A percentile compares a stretch with the other conserved stretches of the same genome.
Evolutionary conservation across 2,329 filamentous ascomycete species (phyloP).

Genomic region (Fulvia fulva): DNA sequence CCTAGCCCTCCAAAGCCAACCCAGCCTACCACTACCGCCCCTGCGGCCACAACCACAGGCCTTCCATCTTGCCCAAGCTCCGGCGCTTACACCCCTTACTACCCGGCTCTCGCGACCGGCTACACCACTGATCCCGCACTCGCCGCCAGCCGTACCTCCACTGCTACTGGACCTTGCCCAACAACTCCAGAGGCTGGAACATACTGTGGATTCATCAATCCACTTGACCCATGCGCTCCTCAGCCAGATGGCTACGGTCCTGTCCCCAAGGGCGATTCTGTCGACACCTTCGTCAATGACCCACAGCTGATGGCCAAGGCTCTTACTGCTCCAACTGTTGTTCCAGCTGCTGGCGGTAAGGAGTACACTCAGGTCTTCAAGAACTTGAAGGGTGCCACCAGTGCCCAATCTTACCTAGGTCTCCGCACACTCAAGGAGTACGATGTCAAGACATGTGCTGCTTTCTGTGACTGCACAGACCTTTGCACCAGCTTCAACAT

Average conservation of each 20-base stretch:
- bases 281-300: slow-evolving; percentile 26
- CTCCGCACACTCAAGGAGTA: slow-evolving; percentile 31
- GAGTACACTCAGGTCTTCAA: slow-evolving; percentile 32
- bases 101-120: slow-evolving; percentile 21
- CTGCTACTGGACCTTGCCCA: slow-evolving; percentile 27
- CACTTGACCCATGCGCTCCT: slow-evolving; percentile 36
- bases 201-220: slow-evolving; percentile 39
- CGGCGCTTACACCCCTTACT: slow-evolving; percentile 20
- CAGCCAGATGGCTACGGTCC: slow-evolving; percentile 37
- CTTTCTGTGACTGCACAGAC: slow-evolving; percentile 30
- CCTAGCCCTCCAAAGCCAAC: too few relatives aligned
- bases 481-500: slow-evolving; percentile 36
- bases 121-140: slow-evolving; percentile 25
- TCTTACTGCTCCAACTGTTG: slow-evolving; percentile 22
- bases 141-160: slow-evolving; percentile 18
- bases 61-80: slow-evolving; percentile 9
- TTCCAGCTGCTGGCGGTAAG: slow-evolving; percentile 15
- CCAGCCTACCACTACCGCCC: background rate
- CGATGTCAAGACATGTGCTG: slow-evolving; percentile 29
- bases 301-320: slow-evolving; percentile 12
- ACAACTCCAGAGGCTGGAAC: slow-evolving; percentile 32
- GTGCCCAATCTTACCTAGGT: slow-evolving; percentile 32
- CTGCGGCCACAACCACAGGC: slow-evolving; percentile 9
- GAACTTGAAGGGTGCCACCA: slow-evolving; percentile 29
- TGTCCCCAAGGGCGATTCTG: slow-evolving; percentile 23